Evolutionary conservation across 352 stramenopile genomes (phyloP).

Genomic region (Globisporangium camurandrum): DNA sequence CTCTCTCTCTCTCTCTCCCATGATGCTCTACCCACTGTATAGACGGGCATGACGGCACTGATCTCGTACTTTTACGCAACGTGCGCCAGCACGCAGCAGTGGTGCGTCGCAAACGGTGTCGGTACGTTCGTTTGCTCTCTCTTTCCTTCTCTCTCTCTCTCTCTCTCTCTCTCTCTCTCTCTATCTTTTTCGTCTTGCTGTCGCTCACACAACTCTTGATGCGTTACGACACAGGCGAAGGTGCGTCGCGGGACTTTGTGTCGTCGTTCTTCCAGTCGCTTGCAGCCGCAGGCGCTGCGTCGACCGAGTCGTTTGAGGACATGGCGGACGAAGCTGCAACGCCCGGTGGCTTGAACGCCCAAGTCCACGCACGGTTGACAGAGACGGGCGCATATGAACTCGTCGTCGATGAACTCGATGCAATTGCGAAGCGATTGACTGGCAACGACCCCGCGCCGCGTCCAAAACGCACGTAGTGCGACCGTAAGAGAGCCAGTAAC

Average conservation of each 20-base stretch:
- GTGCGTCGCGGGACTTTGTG: slow-evolving; percentile 73
- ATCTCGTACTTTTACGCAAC: slow-evolving; percentile 87
- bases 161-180: background rate
- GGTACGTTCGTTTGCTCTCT: slow-evolving; percentile 45
- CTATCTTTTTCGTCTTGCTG: background rate
- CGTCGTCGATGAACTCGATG: slow-evolving; percentile 73
- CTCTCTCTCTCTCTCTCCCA: background rate
- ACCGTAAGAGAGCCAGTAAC: too few species aligned
- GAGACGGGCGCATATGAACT: slow-evolving; percentile 71
- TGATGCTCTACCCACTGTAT: background rate
- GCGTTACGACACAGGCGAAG: slow-evolving; percentile 47
- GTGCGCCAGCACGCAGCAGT: slow-evolving; percentile 74
- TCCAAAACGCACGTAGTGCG: slow-evolving; percentile 30
- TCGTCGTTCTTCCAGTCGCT: slow-evolving; percentile 81
- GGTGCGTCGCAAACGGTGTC: slow-evolving; percentile 82
- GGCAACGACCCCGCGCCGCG: slow-evolving; percentile 53
- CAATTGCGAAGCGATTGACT: slow-evolving; percentile 75
- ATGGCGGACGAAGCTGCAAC: slow-evolving; percentile 83
- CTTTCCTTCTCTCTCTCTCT: background rate
- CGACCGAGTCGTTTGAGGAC: slow-evolving; percentile 66
- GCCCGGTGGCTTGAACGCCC: slow-evolving; percentile 75
- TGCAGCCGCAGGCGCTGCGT: slow-evolving; percentile 60
- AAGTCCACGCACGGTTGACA: slow-evolving; percentile 67
- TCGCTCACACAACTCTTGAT: background rate
- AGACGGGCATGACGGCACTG: slow-evolving; percentile 79